Evolutionary conservation across 2,329 filamentous ascomycete species (phyloP), one percentile per base, ranked within the genome.

Genomic region (Torrubiella hemipterigena): DNA sequence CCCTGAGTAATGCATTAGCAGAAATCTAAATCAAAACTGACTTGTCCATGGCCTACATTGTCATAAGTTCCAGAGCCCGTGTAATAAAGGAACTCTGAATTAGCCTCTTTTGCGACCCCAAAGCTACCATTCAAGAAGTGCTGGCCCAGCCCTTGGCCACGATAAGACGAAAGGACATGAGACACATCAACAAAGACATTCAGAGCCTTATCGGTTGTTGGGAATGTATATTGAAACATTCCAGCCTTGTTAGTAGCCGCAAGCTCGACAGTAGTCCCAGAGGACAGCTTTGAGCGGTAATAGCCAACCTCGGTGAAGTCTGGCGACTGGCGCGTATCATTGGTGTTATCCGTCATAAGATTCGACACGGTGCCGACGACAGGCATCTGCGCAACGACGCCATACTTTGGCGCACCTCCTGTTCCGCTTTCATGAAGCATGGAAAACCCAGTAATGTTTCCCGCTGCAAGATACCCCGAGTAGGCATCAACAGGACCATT

Each of bases 331-430:
- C 77, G 65, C 1, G 61, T 63, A 16, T 74, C 59, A n/a, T 66
- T 69, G 20, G 70, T 57, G 38, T 69, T 55, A 38, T 70, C 64
- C 5, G 54, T 59, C 16, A 80, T 52, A 3, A 74, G 73, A 35
- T 79, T 66, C 7, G 41, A 43, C 25, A 74, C 50, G 12, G 46
- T 46, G 0, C 69, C 69, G 0, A 65, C 43, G 1, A 71, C 50
- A 0, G 70, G 73, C 50, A 77, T 59, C 49, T 77, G 73, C 2
- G 69, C 59, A 19, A 77, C 67, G 2, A 78, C 72, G 5, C 77
- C 77, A 37, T 81, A 82, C 48, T 81, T 81, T 1, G 77, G 74
- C 2, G 73, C 73, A 2, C 77, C 77, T 7, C 77, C 77, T 0
- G 76, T 82, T 4, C 76, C 75, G 37, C 67, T 70, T 45, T 78